These are phyloP conservation scores for Paecilomyces fulvus DNA, from an alignment of 2,329 filamentous ascomycete species.

Conservation along the genomic window DNA sequence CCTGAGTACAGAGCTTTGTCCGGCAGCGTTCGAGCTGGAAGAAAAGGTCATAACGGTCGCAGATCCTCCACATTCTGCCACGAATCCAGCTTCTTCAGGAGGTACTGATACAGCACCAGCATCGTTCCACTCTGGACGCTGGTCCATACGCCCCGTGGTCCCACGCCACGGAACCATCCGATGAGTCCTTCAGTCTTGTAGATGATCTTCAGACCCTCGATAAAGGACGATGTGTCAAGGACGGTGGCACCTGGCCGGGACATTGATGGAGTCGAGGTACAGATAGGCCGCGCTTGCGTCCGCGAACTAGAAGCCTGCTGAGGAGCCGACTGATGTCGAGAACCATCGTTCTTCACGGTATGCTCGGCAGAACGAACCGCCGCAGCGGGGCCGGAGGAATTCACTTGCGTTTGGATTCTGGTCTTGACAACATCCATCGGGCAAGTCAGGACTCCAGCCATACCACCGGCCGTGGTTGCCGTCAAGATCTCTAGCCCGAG, in stretches of 20 bases:
- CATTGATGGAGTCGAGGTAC: constrained; percentile 81
- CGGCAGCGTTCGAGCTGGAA: background rate
- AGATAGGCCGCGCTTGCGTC: constrained; percentile 64
- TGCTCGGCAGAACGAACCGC: constrained; percentile 11
- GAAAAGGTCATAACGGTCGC: constrained; percentile 8
- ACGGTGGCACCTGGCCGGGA: constrained; percentile 70
- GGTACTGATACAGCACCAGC: constrained; percentile 87
- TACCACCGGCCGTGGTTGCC: constrained; percentile 78
- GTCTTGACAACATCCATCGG: constrained; percentile 97
- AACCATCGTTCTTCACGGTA: constrained; percentile 19
- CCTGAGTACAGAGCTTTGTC: background rate
- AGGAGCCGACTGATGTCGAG: constrained; percentile 17
- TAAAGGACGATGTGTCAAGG: constrained; percentile 81
- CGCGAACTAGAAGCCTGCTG: constrained; percentile 24
- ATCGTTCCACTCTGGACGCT: constrained; percentile 95
- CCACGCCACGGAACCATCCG: constrained; percentile 92
- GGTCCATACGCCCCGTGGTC: constrained; percentile 89
- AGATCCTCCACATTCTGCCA: constrained; percentile 26
- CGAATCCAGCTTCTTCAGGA: constrained; percentile 68
- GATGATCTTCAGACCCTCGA: constrained; percentile 75
- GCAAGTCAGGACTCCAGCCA: constrained; percentile 90
- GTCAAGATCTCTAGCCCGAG: constrained; percentile 78
- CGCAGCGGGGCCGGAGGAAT: constrained; percentile 35
- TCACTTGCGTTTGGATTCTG: constrained; percentile 84
- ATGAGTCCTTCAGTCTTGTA: constrained; percentile 81